Evolutionary conservation across 2,329 filamentous ascomycete species (phyloP).

Genomic region (Rhinocladiella similis): DNA sequence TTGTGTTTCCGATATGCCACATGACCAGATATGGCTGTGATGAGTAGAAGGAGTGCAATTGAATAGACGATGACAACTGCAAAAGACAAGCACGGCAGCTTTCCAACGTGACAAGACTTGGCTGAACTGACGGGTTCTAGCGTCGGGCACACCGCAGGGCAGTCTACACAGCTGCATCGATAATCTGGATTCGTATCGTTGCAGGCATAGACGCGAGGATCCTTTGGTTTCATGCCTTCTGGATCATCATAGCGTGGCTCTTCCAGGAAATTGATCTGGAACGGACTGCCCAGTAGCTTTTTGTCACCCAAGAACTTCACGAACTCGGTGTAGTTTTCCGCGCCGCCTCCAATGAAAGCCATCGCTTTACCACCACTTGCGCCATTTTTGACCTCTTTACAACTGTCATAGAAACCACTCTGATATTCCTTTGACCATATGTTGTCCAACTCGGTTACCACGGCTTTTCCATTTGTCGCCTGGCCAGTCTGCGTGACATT

Average conservation of each 20-base stretch:
- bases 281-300: constrained; percentile 83
- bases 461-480: constrained; percentile 52
- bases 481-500: constrained; percentile 78
- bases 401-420: constrained; percentile 89
- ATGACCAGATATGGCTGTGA: constrained; percentile 69
- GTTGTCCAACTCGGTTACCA: constrained; percentile 91
- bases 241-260: constrained; percentile 57
- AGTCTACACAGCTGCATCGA: constrained; percentile 92
- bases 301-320: constrained; percentile 92
- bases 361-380: constrained; percentile 92
- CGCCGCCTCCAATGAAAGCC: constrained; percentile 92
- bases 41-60: constrained; percentile 67
- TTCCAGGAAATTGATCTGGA: constrained; percentile 91
- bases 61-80: constrained; percentile 85
- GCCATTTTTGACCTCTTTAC: constrained; percentile 98
- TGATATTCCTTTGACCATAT: constrained; percentile 83
- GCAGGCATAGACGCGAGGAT: constrained; percentile 78
- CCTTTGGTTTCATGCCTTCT: constrained; percentile 65
- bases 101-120: constrained; percentile 76
- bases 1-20: constrained; percentile 73
- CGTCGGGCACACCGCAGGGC: constrained; percentile 78
- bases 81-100: constrained; percentile 91
- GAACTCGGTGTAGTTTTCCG: constrained; percentile 83
- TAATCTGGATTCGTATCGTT: constrained; percentile 85
- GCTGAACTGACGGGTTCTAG: constrained; percentile 72